Conservation (phyloP, 768 basidiomycete species). For the Pholiota molesta region DNA sequence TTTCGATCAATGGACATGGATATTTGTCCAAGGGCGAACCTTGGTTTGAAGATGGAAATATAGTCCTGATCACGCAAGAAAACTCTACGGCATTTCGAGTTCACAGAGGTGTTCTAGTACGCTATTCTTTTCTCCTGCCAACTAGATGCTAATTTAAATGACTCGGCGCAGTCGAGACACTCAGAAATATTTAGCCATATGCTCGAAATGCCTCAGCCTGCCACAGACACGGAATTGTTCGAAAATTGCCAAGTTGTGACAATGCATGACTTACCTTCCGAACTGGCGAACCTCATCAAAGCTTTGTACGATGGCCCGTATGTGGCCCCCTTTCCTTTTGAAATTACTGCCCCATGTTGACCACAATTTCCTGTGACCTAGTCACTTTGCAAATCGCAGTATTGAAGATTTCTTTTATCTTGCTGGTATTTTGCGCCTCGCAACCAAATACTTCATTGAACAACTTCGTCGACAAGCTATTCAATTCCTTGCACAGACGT, state of each 20-base stretch:
- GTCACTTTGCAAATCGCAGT: conserved; percentile 39
- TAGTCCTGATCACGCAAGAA: conserved; percentile 49
- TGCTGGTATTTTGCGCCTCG: conserved; percentile 58
- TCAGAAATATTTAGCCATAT: conserved; percentile 60
- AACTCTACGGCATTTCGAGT: conserved; percentile 52
- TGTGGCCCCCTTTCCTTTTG: conserved; percentile 25
- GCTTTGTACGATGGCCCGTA: conserved; percentile 62
- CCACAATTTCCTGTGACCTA: conserved; percentile 15
- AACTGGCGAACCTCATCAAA: conserved; percentile 52
- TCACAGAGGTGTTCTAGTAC: conserved; percentile 49
- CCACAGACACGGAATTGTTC: conserved; percentile 31
- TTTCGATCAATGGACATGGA: neutral
- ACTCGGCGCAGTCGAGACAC: conserved; percentile 41
- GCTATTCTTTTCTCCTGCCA: conserved; percentile 4
- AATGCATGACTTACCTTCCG: conserved; percentile 54
- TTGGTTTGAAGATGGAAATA: conserved; percentile 66
- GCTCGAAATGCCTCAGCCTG: conserved; percentile 51
- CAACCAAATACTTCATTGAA: conserved; percentile 62
- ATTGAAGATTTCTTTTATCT: conserved; percentile 58
- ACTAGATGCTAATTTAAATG: neutral
- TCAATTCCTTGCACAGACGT: conserved; percentile 48
- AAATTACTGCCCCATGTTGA: neutral
- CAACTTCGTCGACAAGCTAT: conserved; percentile 57
- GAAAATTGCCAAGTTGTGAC: conserved; percentile 54
- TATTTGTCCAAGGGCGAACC: conserved; percentile 33